Percentiles rank a stretch among this genome's conserved stretches.
These are phyloP conservation scores for Heliamphora pulchella DNA, from an alignment of 179 eudicot species.

Conservation along the genomic window DNA sequence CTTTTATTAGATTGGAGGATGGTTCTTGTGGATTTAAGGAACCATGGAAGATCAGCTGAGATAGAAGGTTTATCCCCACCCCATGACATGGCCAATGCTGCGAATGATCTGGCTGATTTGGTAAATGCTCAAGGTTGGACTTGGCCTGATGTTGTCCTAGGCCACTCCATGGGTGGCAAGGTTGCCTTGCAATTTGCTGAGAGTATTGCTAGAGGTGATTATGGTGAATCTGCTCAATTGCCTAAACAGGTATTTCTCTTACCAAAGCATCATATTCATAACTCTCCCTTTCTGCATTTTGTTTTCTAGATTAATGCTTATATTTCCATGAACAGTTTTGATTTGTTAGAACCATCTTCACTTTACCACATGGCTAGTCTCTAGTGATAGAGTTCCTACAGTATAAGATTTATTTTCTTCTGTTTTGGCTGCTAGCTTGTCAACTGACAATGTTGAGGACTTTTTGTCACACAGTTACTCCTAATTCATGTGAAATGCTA, in stretches of 20 bases:
- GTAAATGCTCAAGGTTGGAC: conserved; percentile 69
- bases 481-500: neutral
- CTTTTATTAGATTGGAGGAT: conserved; percentile 62
- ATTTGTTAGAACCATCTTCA: neutral
- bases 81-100: conserved; percentile 75
- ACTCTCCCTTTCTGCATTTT: neutral
- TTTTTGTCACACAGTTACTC: neutral
- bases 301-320: neutral
- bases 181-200: conserved; percentile 80
- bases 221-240: conserved; percentile 45
- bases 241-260: conserved; percentile 67
- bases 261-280: neutral
- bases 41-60: conserved; percentile 79
- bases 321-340: neutral
- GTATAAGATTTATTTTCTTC: neutral
- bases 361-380: neutral
- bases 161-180: conserved; percentile 97
- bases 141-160: conserved; percentile 89
- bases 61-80: conserved; percentile 51
- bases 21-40: conserved; percentile 82
- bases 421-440: neutral
- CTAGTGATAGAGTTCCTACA: neutral
- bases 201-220: conserved; percentile 62
- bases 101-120: conserved; percentile 78
- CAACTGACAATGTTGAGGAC: neutral